Conservation (phyloP, 108 stramenopile genomes). For the Skeletonema tropicum region DNA sequence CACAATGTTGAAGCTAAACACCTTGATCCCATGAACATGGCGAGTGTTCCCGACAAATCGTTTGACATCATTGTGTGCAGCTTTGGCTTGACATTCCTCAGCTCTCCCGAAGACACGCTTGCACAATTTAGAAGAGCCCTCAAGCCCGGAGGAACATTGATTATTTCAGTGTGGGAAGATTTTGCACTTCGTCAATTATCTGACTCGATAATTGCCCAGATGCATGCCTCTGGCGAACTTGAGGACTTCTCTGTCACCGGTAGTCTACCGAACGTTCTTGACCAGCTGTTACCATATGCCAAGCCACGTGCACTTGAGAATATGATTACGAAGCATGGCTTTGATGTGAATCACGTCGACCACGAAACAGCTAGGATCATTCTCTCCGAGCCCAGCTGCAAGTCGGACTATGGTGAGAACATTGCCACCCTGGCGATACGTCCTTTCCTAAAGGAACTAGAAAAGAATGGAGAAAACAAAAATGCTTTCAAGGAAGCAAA, state of each 20-base stretch:
- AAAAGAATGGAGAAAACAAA: constrained; percentile 41
- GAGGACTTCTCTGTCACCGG: constrained; percentile 26
- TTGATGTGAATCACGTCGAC: constrained; percentile 34
- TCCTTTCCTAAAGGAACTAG: constrained; percentile 32
- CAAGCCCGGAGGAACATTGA: constrained; percentile 38
- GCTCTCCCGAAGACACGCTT: constrained; percentile 33
- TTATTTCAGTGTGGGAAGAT: constrained; percentile 48
- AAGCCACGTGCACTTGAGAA: constrained; percentile 33
- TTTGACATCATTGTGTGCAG: constrained; percentile 42
- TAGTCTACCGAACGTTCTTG: constrained; percentile 5
- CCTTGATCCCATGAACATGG: constrained; percentile 15
- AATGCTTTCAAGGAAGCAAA: constrained; percentile 19
- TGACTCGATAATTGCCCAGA: constrained; percentile 27
- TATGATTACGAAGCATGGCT: constrained; percentile 18
- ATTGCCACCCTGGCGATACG: constrained; percentile 39
- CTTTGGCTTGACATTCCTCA: constrained; percentile 39
- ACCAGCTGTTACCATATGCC: constrained; percentile 25
- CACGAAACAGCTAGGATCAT: constrained; percentile 41
- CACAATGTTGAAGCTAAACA: constrained; percentile 22
- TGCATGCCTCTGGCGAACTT: constrained; percentile 17
- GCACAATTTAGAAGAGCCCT: constrained; percentile 25
- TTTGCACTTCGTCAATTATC: constrained; percentile 22
- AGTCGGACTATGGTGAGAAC: constrained; percentile 22
- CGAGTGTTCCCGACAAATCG: constrained; percentile 22
- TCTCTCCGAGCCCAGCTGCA: constrained; percentile 26